Conservation (phyloP, 1,284 basidiomycete genomes). For the Ustilago lituana region DNA sequence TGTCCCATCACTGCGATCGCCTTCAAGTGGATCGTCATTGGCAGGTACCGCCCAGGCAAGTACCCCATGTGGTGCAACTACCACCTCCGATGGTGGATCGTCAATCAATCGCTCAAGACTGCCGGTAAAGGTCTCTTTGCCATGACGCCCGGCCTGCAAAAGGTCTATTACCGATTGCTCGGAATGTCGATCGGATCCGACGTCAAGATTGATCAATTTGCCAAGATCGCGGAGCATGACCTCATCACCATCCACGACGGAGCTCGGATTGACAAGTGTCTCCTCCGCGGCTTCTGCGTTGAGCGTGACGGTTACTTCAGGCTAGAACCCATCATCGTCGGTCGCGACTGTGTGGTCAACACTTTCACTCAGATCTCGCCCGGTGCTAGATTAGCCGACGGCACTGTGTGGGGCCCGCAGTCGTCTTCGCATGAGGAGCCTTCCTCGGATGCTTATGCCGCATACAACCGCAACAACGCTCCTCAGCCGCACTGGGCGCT, state of each 20-base stretch:
- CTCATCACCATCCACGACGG: slow-evolving; percentile 67
- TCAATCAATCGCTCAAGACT: slow-evolving; percentile 66
- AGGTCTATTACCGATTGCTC: slow-evolving; percentile 64
- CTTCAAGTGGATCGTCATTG: slow-evolving; percentile 68
- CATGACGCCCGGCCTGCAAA: slow-evolving; percentile 58
- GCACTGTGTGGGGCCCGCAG: slow-evolving; percentile 67
- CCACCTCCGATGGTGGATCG: slow-evolving; percentile 67
- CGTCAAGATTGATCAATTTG: slow-evolving; percentile 63
- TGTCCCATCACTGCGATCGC: slow-evolving; percentile 65
- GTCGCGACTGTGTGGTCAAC: slow-evolving; percentile 67
- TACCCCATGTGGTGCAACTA: slow-evolving; percentile 68
- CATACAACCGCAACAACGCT: slow-evolving; percentile 63
- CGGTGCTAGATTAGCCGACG: slow-evolving; percentile 65
- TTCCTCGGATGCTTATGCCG: slow-evolving; percentile 64
- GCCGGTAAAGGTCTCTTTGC: slow-evolving; percentile 66
- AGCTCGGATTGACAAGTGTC: slow-evolving; percentile 64
- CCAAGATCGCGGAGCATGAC: slow-evolving; percentile 65
- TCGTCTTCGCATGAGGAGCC: slow-evolving; percentile 66
- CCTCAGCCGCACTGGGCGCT: slow-evolving; percentile 61
- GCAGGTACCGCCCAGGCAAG: slow-evolving; percentile 64
- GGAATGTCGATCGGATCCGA: slow-evolving; percentile 65
- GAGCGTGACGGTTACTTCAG: slow-evolving; percentile 67
- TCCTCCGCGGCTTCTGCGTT: slow-evolving; percentile 66
- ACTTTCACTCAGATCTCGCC: slow-evolving; percentile 67
- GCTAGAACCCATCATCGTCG: slow-evolving; percentile 66